Conservation (phyloP, 139 green algal genomes). For the Micractinium sp. region DNA sequence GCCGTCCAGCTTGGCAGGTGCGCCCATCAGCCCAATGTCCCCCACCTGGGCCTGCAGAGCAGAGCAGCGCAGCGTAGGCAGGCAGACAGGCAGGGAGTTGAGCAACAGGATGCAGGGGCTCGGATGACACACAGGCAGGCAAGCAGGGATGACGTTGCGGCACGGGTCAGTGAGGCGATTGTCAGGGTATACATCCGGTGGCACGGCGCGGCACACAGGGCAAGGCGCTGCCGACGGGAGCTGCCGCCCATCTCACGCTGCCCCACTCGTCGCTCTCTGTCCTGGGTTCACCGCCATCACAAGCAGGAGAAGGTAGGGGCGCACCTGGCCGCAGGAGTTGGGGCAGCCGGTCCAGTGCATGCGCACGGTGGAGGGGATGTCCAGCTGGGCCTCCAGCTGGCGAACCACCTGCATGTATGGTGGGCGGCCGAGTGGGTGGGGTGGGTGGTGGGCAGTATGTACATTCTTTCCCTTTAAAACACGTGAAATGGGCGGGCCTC, state of each 20-base stretch:
- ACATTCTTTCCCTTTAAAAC: too few species aligned
- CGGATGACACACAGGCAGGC: background rate
- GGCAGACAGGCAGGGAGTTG: background rate
- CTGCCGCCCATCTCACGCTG: background rate
- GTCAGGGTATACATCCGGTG: too few species aligned
- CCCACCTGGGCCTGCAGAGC: slow-evolving; percentile 77
- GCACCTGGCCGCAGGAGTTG: slow-evolving; percentile 95
- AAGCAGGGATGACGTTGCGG: background rate
- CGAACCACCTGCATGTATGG: slow-evolving; percentile 56
- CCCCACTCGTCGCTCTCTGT: background rate
- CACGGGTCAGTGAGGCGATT: too few species aligned
- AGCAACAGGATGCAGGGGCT: background rate
- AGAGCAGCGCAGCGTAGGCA: background rate
- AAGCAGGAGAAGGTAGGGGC: background rate
- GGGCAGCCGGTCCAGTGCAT: slow-evolving; percentile 99
- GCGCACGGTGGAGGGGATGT: slow-evolving; percentile 82
- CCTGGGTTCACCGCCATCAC: background rate
- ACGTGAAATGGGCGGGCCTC: too few species aligned
- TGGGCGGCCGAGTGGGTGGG: too few species aligned
- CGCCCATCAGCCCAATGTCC: slow-evolving; percentile 96
- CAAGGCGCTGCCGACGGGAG: too few species aligned
- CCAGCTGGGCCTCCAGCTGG: slow-evolving; percentile 86
- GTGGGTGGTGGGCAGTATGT: too few species aligned
- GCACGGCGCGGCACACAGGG: background rate
- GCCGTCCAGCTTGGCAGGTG: slow-evolving; percentile 84